Conservation (phyloP, 1,284 basidiomycete species). For the Phlebopus sp. region DNA sequence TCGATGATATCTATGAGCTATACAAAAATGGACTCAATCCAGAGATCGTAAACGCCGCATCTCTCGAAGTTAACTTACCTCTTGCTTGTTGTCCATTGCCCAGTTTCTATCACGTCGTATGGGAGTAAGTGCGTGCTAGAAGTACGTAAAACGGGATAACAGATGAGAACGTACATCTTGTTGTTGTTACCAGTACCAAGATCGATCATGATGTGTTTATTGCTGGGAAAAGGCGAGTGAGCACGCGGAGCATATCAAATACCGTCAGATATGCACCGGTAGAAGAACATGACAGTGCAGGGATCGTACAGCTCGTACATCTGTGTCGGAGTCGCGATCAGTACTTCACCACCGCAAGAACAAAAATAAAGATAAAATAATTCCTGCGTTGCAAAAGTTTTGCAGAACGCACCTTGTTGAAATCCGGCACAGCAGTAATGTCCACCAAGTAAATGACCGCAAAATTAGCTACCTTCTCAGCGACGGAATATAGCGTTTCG, state of each 20-base stretch:
- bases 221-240: constrained; percentile 46
- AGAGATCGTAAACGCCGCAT: not conserved
- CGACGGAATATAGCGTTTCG: constrained; percentile 90
- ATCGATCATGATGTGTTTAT: constrained; percentile 99
- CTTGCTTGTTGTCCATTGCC: constrained; percentile 97
- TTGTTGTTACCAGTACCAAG: constrained; percentile 99
- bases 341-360: constrained; percentile 1
- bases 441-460: constrained; percentile 96
- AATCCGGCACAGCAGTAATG: constrained; percentile 97
- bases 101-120: constrained; percentile 60
- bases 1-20: constrained; percentile 98
- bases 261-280: constrained; percentile 57
- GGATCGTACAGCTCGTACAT: constrained; percentile 95
- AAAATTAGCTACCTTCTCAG: constrained; percentile 98
- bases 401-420: constrained; percentile 80
- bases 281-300: constrained; percentile 98
- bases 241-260: not conserved
- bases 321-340: constrained; percentile 35
- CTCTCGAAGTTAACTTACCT: constrained; percentile 49
- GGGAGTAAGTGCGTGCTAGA: not conserved
- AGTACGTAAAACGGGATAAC: not conserved
- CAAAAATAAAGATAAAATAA: not conserved
- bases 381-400: not conserved
- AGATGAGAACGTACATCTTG: constrained; percentile 75
- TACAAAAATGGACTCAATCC: constrained; percentile 9